These are phyloP conservation scores for Aspergillus texensis DNA, from an alignment of 2,329 filamentous ascomycete genomes.

Conservation along the genomic window DNA sequence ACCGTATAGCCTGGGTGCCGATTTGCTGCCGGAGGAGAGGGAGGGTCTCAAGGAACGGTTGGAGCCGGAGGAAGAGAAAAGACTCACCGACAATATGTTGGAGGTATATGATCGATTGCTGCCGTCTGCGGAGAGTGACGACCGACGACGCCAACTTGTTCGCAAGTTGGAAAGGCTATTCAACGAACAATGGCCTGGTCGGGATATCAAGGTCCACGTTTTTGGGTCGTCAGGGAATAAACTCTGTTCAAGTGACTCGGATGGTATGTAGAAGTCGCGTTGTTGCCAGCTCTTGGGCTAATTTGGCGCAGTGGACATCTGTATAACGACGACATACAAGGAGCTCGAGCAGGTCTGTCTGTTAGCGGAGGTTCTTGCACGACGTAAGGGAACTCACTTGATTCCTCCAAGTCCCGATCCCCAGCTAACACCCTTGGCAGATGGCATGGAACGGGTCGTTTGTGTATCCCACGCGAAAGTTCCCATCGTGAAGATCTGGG, in stretches of 20 bases:
- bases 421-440: conserved; percentile 50
- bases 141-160: conserved; percentile 74
- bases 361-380: conserved; percentile 81
- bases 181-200: conserved; percentile 87
- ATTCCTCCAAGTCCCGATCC: neutral
- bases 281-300: conserved; percentile 20
- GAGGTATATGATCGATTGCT: conserved; percentile 83
- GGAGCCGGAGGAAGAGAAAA: conserved; percentile 71
- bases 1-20: conserved; percentile 85
- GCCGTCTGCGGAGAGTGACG: conserved; percentile 77
- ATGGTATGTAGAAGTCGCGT: conserved; percentile 63
- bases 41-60: conserved; percentile 71
- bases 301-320: conserved; percentile 78
- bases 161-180: conserved; percentile 84
- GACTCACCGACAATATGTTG: conserved; percentile 79
- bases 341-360: conserved; percentile 87
- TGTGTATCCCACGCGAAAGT: conserved; percentile 95
- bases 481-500: conserved; percentile 98
- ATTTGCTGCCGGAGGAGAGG: conserved; percentile 71
- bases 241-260: conserved; percentile 91
- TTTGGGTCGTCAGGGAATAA: conserved; percentile 98
- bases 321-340: conserved; percentile 89
- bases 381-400: conserved; percentile 62
- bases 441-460: conserved; percentile 94
- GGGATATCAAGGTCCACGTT: conserved; percentile 85